phyloP scores from a whole-genome alignment of 1,284 basidiomycete species.

The Trichosporon sp. region DNA sequence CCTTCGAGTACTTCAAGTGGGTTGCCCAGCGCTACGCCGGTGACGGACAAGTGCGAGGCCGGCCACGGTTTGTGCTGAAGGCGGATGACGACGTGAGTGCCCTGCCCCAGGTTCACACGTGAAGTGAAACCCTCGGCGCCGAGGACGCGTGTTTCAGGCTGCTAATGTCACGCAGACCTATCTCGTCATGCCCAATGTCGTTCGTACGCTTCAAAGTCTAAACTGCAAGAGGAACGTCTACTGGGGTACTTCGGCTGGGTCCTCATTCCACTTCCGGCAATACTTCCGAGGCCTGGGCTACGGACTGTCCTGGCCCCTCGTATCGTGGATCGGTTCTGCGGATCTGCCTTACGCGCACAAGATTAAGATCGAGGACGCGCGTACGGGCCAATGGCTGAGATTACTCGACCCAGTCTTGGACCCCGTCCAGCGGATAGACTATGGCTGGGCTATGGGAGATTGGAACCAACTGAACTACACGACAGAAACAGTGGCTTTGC shows the following conservation, averaged over 20 bases:
- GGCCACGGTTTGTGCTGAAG: conserved; percentile 51
- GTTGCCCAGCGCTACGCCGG: conserved; percentile 44
- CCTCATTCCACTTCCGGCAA: conserved; percentile 42
- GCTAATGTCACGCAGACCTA: conserved; percentile 37
- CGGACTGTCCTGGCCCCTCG: conserved; percentile 51
- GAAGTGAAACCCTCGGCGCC: neutral
- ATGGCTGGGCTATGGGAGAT: conserved; percentile 51
- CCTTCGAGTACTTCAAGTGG: conserved; percentile 50
- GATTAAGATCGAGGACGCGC: conserved; percentile 49
- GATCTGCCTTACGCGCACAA: conserved; percentile 46
- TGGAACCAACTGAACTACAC: conserved; percentile 49
- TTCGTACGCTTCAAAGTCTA: conserved; percentile 44
- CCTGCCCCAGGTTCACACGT: neutral
- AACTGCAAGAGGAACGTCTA: conserved; percentile 50
- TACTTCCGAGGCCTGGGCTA: conserved; percentile 52
- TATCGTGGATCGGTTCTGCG: conserved; percentile 48
- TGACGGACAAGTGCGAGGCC: conserved; percentile 39
- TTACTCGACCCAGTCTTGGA: conserved; percentile 45
- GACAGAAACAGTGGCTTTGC: conserved; percentile 45
- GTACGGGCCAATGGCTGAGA: conserved; percentile 49
- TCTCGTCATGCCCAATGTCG: conserved; percentile 50
- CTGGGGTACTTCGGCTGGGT: conserved; percentile 49
- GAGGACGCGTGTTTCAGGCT: neutral
- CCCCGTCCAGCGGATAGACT: conserved; percentile 45
- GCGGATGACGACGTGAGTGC: conserved; percentile 49